Evolutionary conservation across 306 rosid genomes (phyloP).

Genomic region (Prunus salicina): DNA sequence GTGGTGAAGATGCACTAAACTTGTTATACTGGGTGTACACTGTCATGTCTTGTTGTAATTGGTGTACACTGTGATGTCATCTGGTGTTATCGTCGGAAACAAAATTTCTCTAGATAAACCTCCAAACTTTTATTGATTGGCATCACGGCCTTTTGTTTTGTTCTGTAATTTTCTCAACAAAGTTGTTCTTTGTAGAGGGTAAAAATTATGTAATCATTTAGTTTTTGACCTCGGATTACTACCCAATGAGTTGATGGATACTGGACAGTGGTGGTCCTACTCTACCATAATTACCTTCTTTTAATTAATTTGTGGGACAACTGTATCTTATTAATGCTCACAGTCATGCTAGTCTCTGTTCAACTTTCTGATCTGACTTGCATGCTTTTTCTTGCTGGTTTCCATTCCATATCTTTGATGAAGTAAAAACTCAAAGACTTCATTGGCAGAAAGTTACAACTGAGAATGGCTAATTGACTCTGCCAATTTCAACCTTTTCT

Average conservation of each 20-base stretch:
- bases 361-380: conserved; percentile 13
- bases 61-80: no score
- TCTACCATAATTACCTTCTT: conserved; percentile 23
- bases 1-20: no score
- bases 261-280: conserved; percentile 6
- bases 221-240: conserved; percentile 14
- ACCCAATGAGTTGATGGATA: not conserved
- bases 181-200: not conserved
- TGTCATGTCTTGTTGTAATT: no score
- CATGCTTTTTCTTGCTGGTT: conserved; percentile 33
- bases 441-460: not conserved
- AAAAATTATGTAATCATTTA: conserved; percentile 21
- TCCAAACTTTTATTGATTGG: no score
- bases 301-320: conserved; percentile 25
- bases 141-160: no score
- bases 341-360: conserved; percentile 7
- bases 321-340: conserved; percentile 23
- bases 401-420: conserved; percentile 14
- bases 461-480: conserved; percentile 1
- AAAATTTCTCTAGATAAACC: no score
- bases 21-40: no score
- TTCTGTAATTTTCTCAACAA: not conserved
- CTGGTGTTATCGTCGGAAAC: no score
- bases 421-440: not conserved
- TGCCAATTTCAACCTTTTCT: not conserved